Conservation (phyloP, 176 grass and related monocot genomes). For the Aechmea fasciata region DNA sequence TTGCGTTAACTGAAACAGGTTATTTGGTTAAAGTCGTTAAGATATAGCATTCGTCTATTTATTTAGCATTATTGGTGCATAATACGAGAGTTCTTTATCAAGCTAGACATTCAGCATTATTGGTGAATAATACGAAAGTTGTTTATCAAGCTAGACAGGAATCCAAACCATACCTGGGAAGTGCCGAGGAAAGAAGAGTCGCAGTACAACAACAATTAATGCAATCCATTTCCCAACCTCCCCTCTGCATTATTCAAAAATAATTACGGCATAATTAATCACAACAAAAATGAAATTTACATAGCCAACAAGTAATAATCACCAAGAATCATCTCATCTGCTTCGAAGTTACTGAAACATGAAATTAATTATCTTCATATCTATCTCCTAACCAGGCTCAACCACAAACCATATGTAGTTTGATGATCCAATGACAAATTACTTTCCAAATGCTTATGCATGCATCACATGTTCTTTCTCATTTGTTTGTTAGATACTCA, state of each 20-base stretch:
- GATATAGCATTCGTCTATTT: no score
- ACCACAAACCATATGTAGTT: no score
- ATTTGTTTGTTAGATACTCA: neutral
- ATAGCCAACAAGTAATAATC: neutral
- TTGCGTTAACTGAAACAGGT: no score
- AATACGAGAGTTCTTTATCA: neutral
- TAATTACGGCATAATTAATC: neutral
- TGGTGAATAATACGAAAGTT: neutral
- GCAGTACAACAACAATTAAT: conserved; percentile 55
- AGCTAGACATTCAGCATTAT: neutral
- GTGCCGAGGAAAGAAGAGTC: conserved; percentile 70
- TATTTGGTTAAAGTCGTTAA: no score
- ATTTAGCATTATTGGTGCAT: no score
- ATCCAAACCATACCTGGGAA: conserved; percentile 44
- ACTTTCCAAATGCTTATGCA: no score
- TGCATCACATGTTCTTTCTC: no score
- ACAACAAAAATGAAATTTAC: neutral
- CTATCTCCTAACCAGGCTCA: no score
- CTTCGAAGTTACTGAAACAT: neutral
- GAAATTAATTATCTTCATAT: no score
- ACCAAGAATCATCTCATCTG: neutral
- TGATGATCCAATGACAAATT: no score
- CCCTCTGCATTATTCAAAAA: conserved; percentile 40
- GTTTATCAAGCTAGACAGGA: conserved; percentile 1
- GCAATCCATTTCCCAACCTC: conserved; percentile 83